Evolutionary conservation across 2,329 filamentous ascomycete genomes (phyloP), one percentile per base, ranked within the genome.

Genomic region (Fusarium mangiferae): DNA sequence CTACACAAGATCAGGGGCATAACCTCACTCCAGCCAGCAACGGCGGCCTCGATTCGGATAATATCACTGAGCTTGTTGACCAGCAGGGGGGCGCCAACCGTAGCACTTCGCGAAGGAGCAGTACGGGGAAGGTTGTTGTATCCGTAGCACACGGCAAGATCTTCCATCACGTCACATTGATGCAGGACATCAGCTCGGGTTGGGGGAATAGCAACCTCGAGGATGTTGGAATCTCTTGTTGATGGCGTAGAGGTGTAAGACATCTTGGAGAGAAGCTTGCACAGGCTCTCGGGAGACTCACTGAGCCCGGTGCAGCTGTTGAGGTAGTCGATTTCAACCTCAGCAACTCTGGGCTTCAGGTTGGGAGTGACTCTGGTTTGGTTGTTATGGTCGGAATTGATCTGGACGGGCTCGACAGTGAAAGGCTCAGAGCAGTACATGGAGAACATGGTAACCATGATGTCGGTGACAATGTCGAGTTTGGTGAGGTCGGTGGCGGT

Each of bases 151-250:
- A 99, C 96, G 45, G 95, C 96, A 26, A 97, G 92, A 81, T 99
- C 97, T 85, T 99, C 96, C 96, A 99, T 99, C 76, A 99, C 94
- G 81, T 99, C 96, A 78, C 95, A 97, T 81, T 98, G 93, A 83
- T 99, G 96, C 38, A 99, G 91, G 46, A 99, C 92, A 82, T 99
- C 96, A 54, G 96, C 96, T 72, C 96, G 91, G 52, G 95, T 98
- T 38, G 95, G 90, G 14, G 96, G 96, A 30, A 98, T 90, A 41
- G 92, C 89, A 35, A 98, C 91, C 78, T 97, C 92, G 68, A 97
- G 87, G 56, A 96, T 85, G 80, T 94, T 91, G 62, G 89, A 83
- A 70, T 92, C 88, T 70, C 89, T 88, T 62, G 87, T 84, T 1
- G 94, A 96, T 7, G 94, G 95, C 66, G 88, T 90, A 36, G 94